Base-by-base conservation (phyloP, 1,284 basidiomycete genomes). In the Cryptococcus deneoformans region DNA sequence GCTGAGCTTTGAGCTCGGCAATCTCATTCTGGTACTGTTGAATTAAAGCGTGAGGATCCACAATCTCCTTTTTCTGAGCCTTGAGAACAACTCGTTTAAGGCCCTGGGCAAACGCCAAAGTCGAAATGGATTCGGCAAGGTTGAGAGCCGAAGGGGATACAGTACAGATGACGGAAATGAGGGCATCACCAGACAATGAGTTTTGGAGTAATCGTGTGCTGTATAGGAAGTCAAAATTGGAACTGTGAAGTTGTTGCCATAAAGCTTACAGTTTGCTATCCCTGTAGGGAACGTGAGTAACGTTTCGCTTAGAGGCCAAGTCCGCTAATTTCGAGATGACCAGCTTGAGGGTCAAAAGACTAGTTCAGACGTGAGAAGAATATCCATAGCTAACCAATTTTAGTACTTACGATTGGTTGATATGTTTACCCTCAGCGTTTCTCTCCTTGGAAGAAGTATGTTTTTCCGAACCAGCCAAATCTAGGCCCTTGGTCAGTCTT, bases 381-480 rank as follows among this genome's bases (percentile, higher is more conserved):
- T 9, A 29, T 34, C 16, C 39, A 51, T 39, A 9, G 20, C 20
- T 34, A 29, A 20, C 16, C 36, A 49, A 8, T 24, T 38, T 10
- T 36, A 48, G 47, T n/a, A 60, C 68, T 56, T 43, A 72, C 73
- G 72, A 75, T 56, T 76, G 75, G 67, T 95, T 95, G 77, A 96
- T 97, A 71, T 92, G 94, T 70, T 89, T 90, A 34, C 93, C 93
- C 77, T 97, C 93, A 53, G 87, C 83, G 29, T 92, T 91, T 53
- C 93, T 81, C 58, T 95, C 92, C 73, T 91, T 93, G 77, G 94
- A 91, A 7, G 88, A 90, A 2, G 93, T 95, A 2, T 93, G 92
- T 73, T 89, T 92, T 73, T 99, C 95, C 1, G 91, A 95, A 0
- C 95, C 95, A 47, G 95, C 95, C n/a, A 99, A 81, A 81, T 99